A percentile compares a stretch with the other conserved stretches of the same genome.
phyloP scores from a whole-genome alignment of 2,329 filamentous ascomycete genomes.

The Aspergillus ochraceus region DNA sequence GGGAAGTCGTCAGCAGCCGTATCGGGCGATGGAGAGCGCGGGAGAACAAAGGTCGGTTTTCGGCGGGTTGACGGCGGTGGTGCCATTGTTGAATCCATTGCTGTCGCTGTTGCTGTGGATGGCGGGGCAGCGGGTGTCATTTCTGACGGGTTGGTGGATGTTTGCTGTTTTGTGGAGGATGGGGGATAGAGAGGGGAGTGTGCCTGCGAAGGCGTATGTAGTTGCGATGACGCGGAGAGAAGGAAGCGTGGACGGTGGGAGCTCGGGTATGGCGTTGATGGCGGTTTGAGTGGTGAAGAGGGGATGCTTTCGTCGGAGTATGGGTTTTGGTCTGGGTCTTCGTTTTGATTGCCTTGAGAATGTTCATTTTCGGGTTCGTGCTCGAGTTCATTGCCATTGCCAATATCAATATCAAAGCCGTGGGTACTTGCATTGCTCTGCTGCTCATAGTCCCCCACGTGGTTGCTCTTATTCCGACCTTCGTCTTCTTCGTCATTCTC shows the following conservation, averaged over 20 bases:
- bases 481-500: background rate
- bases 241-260: background rate
- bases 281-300: background rate
- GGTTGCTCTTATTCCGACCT: background rate
- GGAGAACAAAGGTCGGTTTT: constrained; percentile 40
- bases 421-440: background rate
- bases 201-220: background rate
- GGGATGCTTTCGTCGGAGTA: background rate
- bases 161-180: background rate
- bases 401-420: too few species aligned
- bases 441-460: background rate
- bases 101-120: constrained; percentile 1
- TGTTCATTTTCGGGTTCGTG: background rate
- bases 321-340: too few species aligned
- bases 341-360: too few species aligned
- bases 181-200: too few species aligned
- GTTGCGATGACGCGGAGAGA: background rate
- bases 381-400: too few species aligned
- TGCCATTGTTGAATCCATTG: constrained; percentile 3
- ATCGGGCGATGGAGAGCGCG: constrained; percentile 35
- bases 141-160: background rate
- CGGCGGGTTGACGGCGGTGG: constrained; percentile 21
- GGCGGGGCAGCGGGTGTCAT: constrained; percentile 18
- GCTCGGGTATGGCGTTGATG: background rate
- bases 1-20: constrained; percentile 22